phyloP scores from a whole-genome alignment of 1,284 basidiomycete genomes.

The Microbotryum silenes-acaulis region DNA sequence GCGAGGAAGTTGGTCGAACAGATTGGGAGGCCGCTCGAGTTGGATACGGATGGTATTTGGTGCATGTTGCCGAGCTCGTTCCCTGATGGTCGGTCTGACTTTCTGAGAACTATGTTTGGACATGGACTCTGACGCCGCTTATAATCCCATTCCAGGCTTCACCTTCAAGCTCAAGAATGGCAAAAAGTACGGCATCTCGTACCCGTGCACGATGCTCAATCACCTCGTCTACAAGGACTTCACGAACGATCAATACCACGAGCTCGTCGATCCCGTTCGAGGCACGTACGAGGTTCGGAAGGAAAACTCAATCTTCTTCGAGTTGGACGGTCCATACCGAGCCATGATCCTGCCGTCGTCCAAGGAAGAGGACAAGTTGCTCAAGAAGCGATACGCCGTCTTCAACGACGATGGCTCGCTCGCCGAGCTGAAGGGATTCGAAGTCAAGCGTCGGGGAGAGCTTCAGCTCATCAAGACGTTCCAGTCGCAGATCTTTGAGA shows the following conservation, averaged over 20 bases:
- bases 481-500: conserved; percentile 97
- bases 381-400: conserved; percentile 99
- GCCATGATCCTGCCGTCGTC: conserved; percentile 99
- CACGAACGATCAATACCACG: conserved; percentile 98
- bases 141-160: conserved; percentile 53
- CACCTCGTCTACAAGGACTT: conserved; percentile 92
- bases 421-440: conserved; percentile 97
- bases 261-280: conserved; percentile 67
- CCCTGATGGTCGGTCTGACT: conserved; percentile 57
- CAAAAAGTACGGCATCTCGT: conserved; percentile 85
- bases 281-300: conserved; percentile 80
- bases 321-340: conserved; percentile 95
- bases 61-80: conserved; percentile 98
- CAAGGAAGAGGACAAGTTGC: conserved; percentile 96
- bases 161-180: conserved; percentile 83
- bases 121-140: neutral
- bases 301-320: conserved; percentile 99
- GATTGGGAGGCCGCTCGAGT: conserved; percentile 90
- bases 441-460: conserved; percentile 96
- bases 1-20: conserved; percentile 96
- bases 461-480: conserved; percentile 99
- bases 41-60: conserved; percentile 99
- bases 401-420: conserved; percentile 97
- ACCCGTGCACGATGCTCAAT: conserved; percentile 99
- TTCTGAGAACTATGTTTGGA: neutral